Evolutionary conservation across 208 protist species (phyloP).

Genomic region (Trypanosoma caninum): DNA sequence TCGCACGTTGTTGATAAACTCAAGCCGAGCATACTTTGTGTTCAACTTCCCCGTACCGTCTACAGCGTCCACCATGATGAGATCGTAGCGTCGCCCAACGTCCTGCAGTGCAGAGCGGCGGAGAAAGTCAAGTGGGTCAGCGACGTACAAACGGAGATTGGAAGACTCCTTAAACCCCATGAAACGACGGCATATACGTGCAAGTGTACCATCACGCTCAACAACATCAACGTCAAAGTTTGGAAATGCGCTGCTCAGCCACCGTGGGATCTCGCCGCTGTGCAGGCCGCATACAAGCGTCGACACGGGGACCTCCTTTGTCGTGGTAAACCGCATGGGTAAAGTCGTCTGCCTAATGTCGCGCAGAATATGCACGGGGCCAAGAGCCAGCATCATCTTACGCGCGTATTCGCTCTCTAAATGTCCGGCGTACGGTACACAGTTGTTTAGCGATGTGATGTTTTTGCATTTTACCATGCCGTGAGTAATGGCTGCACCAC

Average conservation of each 20-base stretch:
- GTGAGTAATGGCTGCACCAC: constrained; percentile 65
- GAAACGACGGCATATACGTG: constrained; percentile 66
- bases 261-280: constrained; percentile 76
- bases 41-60: constrained; percentile 65
- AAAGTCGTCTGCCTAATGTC: constrained; percentile 55
- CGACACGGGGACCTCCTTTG: constrained; percentile 59
- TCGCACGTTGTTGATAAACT: constrained; percentile 74
- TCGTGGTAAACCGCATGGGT: constrained; percentile 67
- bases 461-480: constrained; percentile 84
- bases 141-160: constrained; percentile 57
- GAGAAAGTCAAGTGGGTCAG: constrained; percentile 68
- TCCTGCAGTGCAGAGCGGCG: constrained; percentile 32
- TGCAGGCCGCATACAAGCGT: constrained; percentile 82
- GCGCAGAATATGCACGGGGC: constrained; percentile 75
- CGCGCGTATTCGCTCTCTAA: constrained; percentile 73
- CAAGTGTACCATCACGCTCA: constrained; percentile 80
- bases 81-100: constrained; percentile 45
- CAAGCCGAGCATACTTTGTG: constrained; percentile 68
- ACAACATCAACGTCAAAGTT: constrained; percentile 86
- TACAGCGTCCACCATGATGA: constrained; percentile 72
- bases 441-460: constrained; percentile 77
- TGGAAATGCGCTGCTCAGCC: constrained; percentile 74
- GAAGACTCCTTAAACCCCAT: constrained; percentile 77
- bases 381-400: constrained; percentile 84
- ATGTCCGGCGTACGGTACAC: constrained; percentile 67